These are phyloP conservation scores for Lithospermum erythrorhizon DNA, from an alignment of 257 asterid species.

Conservation along the genomic window DNA sequence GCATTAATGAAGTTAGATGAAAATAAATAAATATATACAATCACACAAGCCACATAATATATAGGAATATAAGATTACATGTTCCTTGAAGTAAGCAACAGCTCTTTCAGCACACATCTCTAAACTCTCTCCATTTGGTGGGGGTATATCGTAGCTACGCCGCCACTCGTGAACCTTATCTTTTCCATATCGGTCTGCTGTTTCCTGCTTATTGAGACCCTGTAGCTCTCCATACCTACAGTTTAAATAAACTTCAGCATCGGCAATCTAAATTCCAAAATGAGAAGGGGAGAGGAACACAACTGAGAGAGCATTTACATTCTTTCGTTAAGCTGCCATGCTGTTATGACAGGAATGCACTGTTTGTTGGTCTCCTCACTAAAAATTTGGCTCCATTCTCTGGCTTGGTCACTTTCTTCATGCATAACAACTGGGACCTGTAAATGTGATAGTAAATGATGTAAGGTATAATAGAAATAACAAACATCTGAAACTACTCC, in stretches of 20 bases:
- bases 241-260: neutral
- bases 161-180: conserved; percentile 96
- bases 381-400: conserved; percentile 77
- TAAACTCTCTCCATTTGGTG: conserved; percentile 96
- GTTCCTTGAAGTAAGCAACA: conserved; percentile 78
- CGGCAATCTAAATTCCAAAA: conserved; percentile 1
- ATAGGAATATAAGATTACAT: conserved; percentile 28
- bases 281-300: neutral
- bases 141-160: conserved; percentile 91
- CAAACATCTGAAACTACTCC: neutral
- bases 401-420: conserved; percentile 70
- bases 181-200: conserved; percentile 84
- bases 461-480: neutral
- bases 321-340: conserved; percentile 98
- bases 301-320: conserved; percentile 36
- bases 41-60: neutral
- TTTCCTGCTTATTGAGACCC: conserved; percentile 94
- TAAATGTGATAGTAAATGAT: conserved; percentile 3
- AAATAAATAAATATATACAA: neutral
- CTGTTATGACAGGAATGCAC: conserved; percentile 86
- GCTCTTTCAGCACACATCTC: conserved; percentile 99
- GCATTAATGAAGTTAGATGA: conserved; percentile 9
- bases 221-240: conserved; percentile 94
- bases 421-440: conserved; percentile 90
- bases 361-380: conserved; percentile 85